phyloP scores from a whole-genome alignment of 2,329 filamentous ascomycete genomes.

The Colletotrichum sublineola region DNA sequence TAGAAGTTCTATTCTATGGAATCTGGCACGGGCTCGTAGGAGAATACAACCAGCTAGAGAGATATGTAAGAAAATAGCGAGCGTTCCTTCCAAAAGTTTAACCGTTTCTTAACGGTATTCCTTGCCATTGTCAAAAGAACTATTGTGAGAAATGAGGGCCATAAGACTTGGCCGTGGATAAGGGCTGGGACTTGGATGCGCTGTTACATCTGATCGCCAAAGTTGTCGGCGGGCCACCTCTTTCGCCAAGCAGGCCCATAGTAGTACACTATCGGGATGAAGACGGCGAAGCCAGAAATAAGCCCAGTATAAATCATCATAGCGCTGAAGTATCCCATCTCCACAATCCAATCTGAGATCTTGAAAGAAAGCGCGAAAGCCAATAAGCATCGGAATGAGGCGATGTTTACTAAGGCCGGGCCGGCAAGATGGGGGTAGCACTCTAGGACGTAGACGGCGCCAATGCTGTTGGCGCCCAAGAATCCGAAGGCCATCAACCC shows the following conservation, averaged over 20 bases:
- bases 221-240: slow-evolving; percentile 30
- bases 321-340: slow-evolving; percentile 46
- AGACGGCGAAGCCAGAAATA: slow-evolving; percentile 48
- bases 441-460: slow-evolving; percentile 51
- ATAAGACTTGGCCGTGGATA: background rate
- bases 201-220: slow-evolving; percentile 40
- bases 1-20: background rate
- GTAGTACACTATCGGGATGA: slow-evolving; percentile 48
- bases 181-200: background rate
- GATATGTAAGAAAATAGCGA: background rate
- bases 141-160: background rate
- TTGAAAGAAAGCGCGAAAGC: slow-evolving; percentile 49
- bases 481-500: slow-evolving; percentile 49
- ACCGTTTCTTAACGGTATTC: too few species aligned
- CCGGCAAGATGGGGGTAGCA: slow-evolving; percentile 49
- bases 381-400: slow-evolving; percentile 49
- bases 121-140: background rate
- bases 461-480: slow-evolving; percentile 47
- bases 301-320: slow-evolving; percentile 51
- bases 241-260: slow-evolving; percentile 35
- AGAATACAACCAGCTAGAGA: background rate
- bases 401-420: slow-evolving; percentile 51
- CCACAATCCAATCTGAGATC: slow-evolving; percentile 47
- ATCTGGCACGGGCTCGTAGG: too few species aligned
- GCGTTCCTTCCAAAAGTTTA: background rate